Base-by-base conservation (phyloP, 768 basidiomycete species). In the Tricholoma matsutake region DNA sequence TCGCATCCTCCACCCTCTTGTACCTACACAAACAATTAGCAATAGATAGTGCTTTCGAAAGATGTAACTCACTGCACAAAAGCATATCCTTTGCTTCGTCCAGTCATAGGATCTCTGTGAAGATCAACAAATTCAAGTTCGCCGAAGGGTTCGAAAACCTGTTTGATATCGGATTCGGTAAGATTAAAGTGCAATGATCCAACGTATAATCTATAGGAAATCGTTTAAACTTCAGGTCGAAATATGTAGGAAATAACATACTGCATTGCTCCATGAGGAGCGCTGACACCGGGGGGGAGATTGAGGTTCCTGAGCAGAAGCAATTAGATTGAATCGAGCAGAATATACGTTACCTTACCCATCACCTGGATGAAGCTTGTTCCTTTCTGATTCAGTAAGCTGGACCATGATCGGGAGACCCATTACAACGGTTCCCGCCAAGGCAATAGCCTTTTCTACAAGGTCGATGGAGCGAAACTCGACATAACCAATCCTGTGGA, bases 131-230 rank as follows among this genome's bases (percentile, higher is more conserved):
- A 96, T 76, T 96, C 96, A 67, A 99, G 83, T 77, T 96, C 92
- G 68, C 97, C 97, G 74, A 98, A 99, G 9, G 96, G 95, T 72
- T 97, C 95, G 75, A 99, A 99, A 67, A 99, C 96, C 85, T 98
- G 95, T 77, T 90, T 92, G 78, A 99, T 91, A 80, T 99, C 96
- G 67, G 93, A 89, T 78, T 97, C 92, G 58, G 94, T 92, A 62
- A 99, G 88, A 75, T 94, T 96, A 81, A 96, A 97, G 76, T 98
- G 94, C 51, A 99, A 79, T 62, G 94, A 96, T 60, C 94, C 95
- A 74, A 99, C 94, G 73, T 97, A 99, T 73, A 99, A 85, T 74
- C 96, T 94, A 43, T n/a, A 45, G 56, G 4, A 1, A 9, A 10
- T 29, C n/a, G 22, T 32, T 34, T 16, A 45, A 16, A 56, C 29